These are phyloP conservation scores for Sclerotinia nivalis DNA, from an alignment of 2,329 filamentous ascomycete genomes.

Conservation along the genomic window DNA sequence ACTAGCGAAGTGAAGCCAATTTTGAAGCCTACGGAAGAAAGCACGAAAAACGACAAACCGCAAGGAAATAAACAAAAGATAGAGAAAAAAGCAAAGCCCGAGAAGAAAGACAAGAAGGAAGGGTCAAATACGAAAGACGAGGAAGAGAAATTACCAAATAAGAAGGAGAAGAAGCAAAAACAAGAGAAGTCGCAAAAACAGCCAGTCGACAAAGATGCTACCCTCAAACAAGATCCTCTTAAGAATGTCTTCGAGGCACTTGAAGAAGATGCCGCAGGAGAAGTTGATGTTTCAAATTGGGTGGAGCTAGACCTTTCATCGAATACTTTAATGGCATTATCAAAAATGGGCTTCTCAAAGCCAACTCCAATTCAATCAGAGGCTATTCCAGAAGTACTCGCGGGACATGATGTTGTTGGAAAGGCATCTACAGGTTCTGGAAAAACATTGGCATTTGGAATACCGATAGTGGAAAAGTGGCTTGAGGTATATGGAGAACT, in stretches of 20 bases:
- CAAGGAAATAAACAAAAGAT: neutral
- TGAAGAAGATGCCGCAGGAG: slow-evolving; percentile 56
- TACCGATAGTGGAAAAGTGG: slow-evolving; percentile 87
- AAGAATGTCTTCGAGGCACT: slow-evolving; percentile 47
- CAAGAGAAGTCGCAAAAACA: slow-evolving; percentile 38
- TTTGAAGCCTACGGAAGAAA: slow-evolving; percentile 31
- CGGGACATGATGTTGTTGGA: slow-evolving; percentile 87
- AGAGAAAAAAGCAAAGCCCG: slow-evolving; percentile 28
- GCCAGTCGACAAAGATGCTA: slow-evolving; percentile 26
- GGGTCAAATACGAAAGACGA: slow-evolving; percentile 30
- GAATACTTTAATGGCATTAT: slow-evolving; percentile 69
- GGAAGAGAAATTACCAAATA: slow-evolving; percentile 24
- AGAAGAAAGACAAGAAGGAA: slow-evolving; percentile 26
- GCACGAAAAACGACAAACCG: slow-evolving; percentile 1
- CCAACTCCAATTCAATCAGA: slow-evolving; percentile 81
- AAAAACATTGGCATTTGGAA: slow-evolving; percentile 92
- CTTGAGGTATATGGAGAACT: slow-evolving; percentile 53
- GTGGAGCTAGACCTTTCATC: slow-evolving; percentile 70
- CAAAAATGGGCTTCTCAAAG: slow-evolving; percentile 74
- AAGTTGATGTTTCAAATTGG: slow-evolving; percentile 78
- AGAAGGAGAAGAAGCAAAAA: slow-evolving; percentile 38
- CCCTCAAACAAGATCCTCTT: slow-evolving; percentile 35
- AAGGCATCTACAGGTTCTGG: slow-evolving; percentile 96
- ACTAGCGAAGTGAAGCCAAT: slow-evolving; percentile 32
- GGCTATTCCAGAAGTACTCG: slow-evolving; percentile 78